Conservation (phyloP, 176 grass and related monocot species). For the Bolboschoenus planiculmis region DNA sequence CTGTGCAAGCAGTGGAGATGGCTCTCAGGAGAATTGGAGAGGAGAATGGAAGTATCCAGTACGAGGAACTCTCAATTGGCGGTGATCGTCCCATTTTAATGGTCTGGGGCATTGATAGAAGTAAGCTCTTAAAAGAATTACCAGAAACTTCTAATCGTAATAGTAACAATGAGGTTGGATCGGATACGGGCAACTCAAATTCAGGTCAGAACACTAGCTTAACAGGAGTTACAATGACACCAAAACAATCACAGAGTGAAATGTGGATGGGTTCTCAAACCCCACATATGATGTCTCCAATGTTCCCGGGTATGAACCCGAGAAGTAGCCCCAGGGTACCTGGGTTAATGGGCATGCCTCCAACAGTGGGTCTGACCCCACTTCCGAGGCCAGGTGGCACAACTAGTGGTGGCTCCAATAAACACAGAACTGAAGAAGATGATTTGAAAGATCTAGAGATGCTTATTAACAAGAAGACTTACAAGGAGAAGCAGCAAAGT, state of each 20-base stretch:
- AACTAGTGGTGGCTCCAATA: slow-evolving; percentile 31
- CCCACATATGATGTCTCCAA: slow-evolving; percentile 53
- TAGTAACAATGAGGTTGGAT: slow-evolving; percentile 7
- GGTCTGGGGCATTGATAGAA: slow-evolving; percentile 93
- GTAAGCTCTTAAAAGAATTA: slow-evolving; percentile 85
- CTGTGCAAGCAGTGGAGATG: slow-evolving; percentile 51
- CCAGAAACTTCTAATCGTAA: slow-evolving; percentile 49
- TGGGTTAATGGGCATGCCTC: slow-evolving; percentile 45
- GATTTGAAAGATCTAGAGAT: slow-evolving; percentile 82
- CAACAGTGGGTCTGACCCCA: slow-evolving; percentile 51
- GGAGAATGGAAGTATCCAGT: slow-evolving; percentile 64
- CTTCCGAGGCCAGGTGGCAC: slow-evolving; percentile 48
- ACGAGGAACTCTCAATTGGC: slow-evolving; percentile 73
- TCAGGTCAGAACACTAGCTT: slow-evolving; percentile 14
- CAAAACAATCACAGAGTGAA: slow-evolving; percentile 50
- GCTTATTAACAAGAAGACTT: slow-evolving; percentile 82
- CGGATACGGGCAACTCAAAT: not conserved
- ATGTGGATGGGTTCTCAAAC: slow-evolving; percentile 75
- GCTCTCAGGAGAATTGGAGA: slow-evolving; percentile 79
- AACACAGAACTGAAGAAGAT: slow-evolving; percentile 78
- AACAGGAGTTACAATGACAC: slow-evolving; percentile 37
- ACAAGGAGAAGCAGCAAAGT: slow-evolving; percentile 79
- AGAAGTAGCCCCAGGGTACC: slow-evolving; percentile 53
- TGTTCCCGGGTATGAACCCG: slow-evolving; percentile 46
- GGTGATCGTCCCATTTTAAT: slow-evolving; percentile 68